phyloP scores from a whole-genome alignment of 2,329 filamentous ascomycete genomes.

The Xylaria sp. region DNA sequence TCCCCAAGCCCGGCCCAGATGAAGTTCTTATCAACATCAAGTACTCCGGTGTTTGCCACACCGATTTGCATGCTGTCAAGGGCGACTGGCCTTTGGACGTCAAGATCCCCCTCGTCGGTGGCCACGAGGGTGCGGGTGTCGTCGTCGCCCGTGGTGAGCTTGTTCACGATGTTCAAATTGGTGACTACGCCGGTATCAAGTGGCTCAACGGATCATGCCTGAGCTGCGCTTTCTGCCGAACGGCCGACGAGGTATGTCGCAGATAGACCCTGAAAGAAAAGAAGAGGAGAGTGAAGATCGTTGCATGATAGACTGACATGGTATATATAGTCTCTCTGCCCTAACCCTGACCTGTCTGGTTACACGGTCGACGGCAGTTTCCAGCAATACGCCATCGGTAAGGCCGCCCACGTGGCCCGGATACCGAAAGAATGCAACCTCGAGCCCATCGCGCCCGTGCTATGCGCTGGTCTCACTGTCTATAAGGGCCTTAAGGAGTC shows the following conservation, averaged over 20 bases:
- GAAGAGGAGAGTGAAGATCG: not conserved
- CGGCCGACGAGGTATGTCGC: conserved; percentile 70
- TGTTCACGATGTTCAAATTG: conserved; percentile 81
- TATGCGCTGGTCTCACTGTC: conserved; percentile 88
- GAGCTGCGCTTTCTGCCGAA: conserved; percentile 83
- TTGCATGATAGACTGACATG: conserved; percentile 10
- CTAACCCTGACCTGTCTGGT: conserved; percentile 79
- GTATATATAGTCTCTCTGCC: conserved; percentile 72
- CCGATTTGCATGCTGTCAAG: conserved; percentile 81
- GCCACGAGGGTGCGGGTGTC: conserved; percentile 81
- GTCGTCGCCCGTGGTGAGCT: conserved; percentile 84
- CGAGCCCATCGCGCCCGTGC: conserved; percentile 80
- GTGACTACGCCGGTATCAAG: conserved; percentile 89
- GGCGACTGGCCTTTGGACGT: conserved; percentile 89
- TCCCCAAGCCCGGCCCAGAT: conserved; percentile 83
- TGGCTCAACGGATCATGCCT: conserved; percentile 93
- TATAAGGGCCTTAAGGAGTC: conserved; percentile 95
- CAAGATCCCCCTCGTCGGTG: conserved; percentile 88
- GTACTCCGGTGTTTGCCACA: conserved; percentile 91
- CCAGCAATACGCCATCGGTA: conserved; percentile 91
- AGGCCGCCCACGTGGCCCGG: conserved; percentile 84
- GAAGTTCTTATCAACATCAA: conserved; percentile 94
- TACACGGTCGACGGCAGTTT: conserved; percentile 95
- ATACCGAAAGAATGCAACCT: conserved; percentile 82
- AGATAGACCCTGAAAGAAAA: not conserved